Evolutionary conservation across 2,329 filamentous ascomycete genomes (phyloP).

Genomic region (Thielaviopsis punctulata): DNA sequence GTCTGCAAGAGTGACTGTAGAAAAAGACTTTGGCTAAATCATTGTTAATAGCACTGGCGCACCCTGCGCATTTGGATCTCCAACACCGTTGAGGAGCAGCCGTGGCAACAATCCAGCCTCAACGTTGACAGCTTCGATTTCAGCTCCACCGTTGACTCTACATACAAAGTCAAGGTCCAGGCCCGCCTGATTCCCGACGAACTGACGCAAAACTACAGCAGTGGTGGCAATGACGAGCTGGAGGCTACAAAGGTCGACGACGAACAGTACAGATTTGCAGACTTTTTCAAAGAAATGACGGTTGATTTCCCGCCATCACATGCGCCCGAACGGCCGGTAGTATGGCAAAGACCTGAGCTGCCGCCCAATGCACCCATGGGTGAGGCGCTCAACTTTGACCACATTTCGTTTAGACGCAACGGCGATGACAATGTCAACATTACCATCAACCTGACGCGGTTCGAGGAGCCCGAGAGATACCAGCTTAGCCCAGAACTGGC

Average conservation of each 20-base stretch:
- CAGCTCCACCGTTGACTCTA: conserved; percentile 56
- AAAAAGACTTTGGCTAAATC: too few species aligned
- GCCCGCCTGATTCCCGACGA: conserved; percentile 63
- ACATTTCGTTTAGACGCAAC: conserved; percentile 76
- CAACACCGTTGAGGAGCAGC: conserved; percentile 87
- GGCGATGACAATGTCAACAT: conserved; percentile 88
- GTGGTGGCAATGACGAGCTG: conserved; percentile 21
- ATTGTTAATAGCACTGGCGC: conserved; percentile 10
- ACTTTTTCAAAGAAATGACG: conserved; percentile 67
- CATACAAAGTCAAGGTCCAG: conserved; percentile 83
- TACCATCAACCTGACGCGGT: conserved; percentile 67
- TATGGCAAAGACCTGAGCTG: conserved; percentile 72
- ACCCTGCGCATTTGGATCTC: conserved; percentile 87
- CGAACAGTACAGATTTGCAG: conserved; percentile 34
- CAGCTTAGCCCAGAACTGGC: conserved; percentile 62
- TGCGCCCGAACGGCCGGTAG: conserved; percentile 42
- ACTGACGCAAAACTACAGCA: conserved; percentile 25
- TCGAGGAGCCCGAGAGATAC: conserved; percentile 76
- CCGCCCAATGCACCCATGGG: conserved; percentile 36
- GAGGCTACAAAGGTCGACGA: conserved; percentile 22
- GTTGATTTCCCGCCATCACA: conserved; percentile 53
- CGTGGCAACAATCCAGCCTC: conserved; percentile 55
- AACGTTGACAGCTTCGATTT: conserved; percentile 70
- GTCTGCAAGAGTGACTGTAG: too few species aligned
- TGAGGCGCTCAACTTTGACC: conserved; percentile 65